These are phyloP conservation scores for Alternaria conjuncta DNA, from an alignment of 2,329 filamentous ascomycete genomes.

Conservation along the genomic window DNA sequence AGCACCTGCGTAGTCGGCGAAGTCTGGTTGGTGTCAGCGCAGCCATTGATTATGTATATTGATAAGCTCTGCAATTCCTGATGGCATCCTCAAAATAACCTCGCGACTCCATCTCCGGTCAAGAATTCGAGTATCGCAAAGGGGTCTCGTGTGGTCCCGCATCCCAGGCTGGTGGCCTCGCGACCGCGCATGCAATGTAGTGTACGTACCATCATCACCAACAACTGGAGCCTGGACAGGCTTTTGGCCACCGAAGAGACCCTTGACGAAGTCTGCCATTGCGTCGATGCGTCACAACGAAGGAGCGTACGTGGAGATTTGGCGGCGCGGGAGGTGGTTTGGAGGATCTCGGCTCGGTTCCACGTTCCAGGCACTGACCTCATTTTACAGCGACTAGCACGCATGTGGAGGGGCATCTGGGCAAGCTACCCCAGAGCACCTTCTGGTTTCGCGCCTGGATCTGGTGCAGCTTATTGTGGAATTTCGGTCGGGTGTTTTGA, in stretches of 20 bases:
- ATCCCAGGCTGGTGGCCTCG: constrained; percentile 17
- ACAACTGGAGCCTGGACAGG: constrained; percentile 60
- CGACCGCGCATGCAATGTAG: constrained; percentile 9
- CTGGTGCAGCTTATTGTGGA: neutral
- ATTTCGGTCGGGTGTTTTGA: neutral
- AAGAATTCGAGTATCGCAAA: neutral
- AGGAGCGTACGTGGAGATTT: constrained; percentile 25
- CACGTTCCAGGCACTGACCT: constrained; percentile 30
- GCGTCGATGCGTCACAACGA: constrained; percentile 29
- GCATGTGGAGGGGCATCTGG: constrained; percentile 29
- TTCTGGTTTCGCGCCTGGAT: neutral
- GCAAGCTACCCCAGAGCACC: constrained; percentile 4
- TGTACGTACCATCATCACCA: constrained; percentile 68
- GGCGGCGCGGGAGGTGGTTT: constrained; percentile 22
- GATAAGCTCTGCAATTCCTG: neutral
- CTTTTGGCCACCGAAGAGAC: constrained; percentile 73
- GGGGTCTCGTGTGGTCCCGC: constrained; percentile 3
- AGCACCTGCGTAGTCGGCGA: constrained; percentile 88
- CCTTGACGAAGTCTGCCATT: constrained; percentile 66
- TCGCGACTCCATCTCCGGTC: neutral
- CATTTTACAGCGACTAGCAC: constrained; percentile 35
- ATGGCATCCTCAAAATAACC: neutral
- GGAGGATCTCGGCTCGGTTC: constrained; percentile 25
- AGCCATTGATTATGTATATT: neutral
- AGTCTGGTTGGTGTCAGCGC: constrained; percentile 65